These are phyloP conservation scores for Agastache rugosa DNA, from an alignment of 257 asterid species.

Conservation along the genomic window DNA sequence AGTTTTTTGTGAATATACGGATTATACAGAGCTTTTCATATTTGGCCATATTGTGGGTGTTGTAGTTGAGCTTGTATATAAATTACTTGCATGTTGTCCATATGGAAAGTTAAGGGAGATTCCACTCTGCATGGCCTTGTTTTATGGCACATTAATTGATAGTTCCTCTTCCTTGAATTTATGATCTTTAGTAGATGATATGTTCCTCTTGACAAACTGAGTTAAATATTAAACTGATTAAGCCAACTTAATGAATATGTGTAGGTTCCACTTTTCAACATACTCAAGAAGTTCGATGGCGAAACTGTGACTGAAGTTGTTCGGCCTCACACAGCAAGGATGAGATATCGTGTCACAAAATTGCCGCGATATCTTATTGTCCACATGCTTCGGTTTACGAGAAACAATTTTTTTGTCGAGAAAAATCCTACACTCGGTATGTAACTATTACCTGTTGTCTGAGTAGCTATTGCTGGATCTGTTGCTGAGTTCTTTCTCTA, in stretches of 20 bases:
- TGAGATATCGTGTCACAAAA: conserved; percentile 88
- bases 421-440: conserved; percentile 97
- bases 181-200: conserved; percentile 18
- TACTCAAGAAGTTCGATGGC: conserved; percentile 93
- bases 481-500: background rate
- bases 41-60: background rate
- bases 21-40: conserved; percentile 10
- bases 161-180: conserved; percentile 25
- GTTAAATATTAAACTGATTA: background rate
- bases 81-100: conserved; percentile 11
- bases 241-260: conserved; percentile 27
- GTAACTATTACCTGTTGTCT: conserved; percentile 35
- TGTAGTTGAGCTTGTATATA: background rate
- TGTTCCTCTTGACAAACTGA: conserved; percentile 13
- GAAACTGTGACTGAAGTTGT: conserved; percentile 92
- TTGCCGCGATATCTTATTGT: conserved; percentile 83
- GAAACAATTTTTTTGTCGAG: conserved; percentile 92
- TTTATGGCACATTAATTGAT: conserved; percentile 17
- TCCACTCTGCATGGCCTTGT: background rate
- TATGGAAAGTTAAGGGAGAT: conserved; percentile 4
- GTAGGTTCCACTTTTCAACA: conserved; percentile 96
- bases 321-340: conserved; percentile 89
- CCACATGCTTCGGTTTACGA: conserved; percentile 91
- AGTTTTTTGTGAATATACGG: conserved; percentile 9
- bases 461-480: background rate